Evolutionary conservation across 1,284 basidiomycete genomes (phyloP).

Genomic region (Melampsora larici-populina): DNA sequence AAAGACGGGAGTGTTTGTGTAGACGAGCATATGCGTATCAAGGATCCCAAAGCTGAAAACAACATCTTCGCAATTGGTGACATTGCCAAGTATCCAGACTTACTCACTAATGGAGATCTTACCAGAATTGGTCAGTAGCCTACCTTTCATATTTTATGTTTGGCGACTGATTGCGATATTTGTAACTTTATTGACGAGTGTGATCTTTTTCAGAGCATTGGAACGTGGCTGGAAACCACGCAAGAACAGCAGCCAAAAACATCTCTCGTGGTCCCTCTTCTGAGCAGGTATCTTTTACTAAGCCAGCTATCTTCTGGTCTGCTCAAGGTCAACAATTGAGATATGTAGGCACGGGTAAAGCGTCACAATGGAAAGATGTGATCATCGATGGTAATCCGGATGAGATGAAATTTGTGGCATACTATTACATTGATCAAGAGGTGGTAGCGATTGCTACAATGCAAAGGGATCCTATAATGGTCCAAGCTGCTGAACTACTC

Average conservation of each 20-base stretch:
- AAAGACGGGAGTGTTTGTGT: constrained; percentile 77
- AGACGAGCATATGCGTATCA: constrained; percentile 72
- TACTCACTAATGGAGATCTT: constrained; percentile 24
- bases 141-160: background rate
- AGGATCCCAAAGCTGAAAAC: constrained; percentile 57
- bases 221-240: constrained; percentile 85
- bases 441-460: constrained; percentile 80
- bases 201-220: constrained; percentile 71
- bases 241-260: constrained; percentile 73
- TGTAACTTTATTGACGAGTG: background rate
- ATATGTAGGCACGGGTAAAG: constrained; percentile 67
- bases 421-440: constrained; percentile 73
- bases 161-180: background rate
- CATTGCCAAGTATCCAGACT: constrained; percentile 76
- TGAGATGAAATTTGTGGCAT: constrained; percentile 83
- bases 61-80: constrained; percentile 84
- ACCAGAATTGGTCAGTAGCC: constrained; percentile 23
- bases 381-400: constrained; percentile 72
- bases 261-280: constrained; percentile 61
- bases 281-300: constrained; percentile 63
- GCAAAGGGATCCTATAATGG: constrained; percentile 76
- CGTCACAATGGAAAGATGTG: constrained; percentile 61
- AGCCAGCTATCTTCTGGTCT: constrained; percentile 82
- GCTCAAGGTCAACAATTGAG: constrained; percentile 71
- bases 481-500: constrained; percentile 75